These are phyloP conservation scores for Gentiana straminea DNA, from an alignment of 257 asterid species.

Conservation along the genomic window DNA sequence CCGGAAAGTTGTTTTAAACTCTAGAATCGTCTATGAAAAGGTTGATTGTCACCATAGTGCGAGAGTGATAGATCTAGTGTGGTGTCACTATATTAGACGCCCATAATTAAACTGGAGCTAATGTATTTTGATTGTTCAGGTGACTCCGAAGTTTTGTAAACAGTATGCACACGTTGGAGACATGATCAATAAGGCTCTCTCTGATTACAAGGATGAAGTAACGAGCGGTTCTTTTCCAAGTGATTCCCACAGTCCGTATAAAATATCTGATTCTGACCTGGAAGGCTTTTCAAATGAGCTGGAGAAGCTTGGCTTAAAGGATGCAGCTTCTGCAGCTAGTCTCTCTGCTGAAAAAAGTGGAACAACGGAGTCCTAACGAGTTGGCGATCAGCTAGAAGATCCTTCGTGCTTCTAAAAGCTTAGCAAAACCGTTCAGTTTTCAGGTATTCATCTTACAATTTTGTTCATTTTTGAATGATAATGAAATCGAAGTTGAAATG, in stretches of 20 bases:
- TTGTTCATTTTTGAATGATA: too few relatives aligned
- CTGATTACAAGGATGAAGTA: slow-evolving; percentile 67
- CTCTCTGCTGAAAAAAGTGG: slow-evolving; percentile 44
- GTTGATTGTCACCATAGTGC: too few relatives aligned
- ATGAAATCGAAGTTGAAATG: too few relatives aligned
- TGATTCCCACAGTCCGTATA: slow-evolving; percentile 63
- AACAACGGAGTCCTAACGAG: slow-evolving; percentile 4
- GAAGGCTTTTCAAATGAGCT: slow-evolving; percentile 47
- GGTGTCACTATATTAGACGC: too few relatives aligned
- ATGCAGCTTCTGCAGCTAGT: slow-evolving; percentile 81
- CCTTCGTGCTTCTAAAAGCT: too few relatives aligned
- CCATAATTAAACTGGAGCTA: neutral
- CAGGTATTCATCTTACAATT: too few relatives aligned
- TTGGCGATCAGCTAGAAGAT: too few relatives aligned
- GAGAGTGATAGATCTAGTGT: too few relatives aligned
- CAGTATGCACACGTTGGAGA: slow-evolving; percentile 68
- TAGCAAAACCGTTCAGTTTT: too few relatives aligned
- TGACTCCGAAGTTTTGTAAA: slow-evolving; percentile 82
- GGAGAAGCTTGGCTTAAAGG: slow-evolving; percentile 51
- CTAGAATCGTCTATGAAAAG: too few relatives aligned
- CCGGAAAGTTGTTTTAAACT: too few relatives aligned
- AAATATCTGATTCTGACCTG: slow-evolving; percentile 40
- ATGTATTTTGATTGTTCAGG: slow-evolving; percentile 27
- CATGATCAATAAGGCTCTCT: slow-evolving; percentile 61
- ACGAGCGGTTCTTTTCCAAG: slow-evolving; percentile 47